Evolutionary conservation across 2,329 filamentous ascomycete species (phyloP).

Genomic region (Arthrobotrys conoides): DNA sequence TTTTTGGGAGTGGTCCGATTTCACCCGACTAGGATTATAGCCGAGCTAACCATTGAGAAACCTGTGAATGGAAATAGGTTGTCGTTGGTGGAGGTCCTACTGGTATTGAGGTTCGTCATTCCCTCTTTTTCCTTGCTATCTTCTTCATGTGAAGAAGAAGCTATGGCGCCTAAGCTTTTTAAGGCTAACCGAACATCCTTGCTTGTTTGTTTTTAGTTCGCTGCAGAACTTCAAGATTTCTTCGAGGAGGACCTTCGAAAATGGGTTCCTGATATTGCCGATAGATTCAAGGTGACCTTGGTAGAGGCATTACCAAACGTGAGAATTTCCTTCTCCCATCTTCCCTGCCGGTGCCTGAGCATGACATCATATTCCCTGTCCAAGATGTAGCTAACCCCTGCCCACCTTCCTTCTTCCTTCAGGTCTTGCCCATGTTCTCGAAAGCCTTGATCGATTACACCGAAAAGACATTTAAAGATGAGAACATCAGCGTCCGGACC

Average conservation of each 20-base stretch:
- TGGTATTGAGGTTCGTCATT: slow-evolving; percentile 60
- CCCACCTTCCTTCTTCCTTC: slow-evolving; percentile 1
- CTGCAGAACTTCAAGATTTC: slow-evolving; percentile 97
- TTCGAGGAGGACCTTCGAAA: slow-evolving; percentile 99
- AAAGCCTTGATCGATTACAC: slow-evolving; percentile 99
- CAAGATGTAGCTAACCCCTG: slow-evolving; percentile 36
- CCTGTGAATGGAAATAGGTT: slow-evolving; percentile 61
- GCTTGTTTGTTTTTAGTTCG: slow-evolving; percentile 75
- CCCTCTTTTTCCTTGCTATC: slow-evolving; percentile 4
- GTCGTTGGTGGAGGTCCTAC: slow-evolving; percentile 65
- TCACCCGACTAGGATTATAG: slow-evolving; percentile 43
- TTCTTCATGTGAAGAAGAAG: slow-evolving; percentile 29
- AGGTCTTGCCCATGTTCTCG: slow-evolving; percentile 93
- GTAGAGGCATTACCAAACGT: slow-evolving; percentile 96
- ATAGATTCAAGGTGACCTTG: slow-evolving; percentile 96
- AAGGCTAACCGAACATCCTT: slow-evolving; percentile 53
- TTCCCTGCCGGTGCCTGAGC: background rate
- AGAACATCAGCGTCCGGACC: slow-evolving; percentile 96
- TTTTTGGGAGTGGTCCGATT: slow-evolving; percentile 33
- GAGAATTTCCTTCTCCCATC: slow-evolving; percentile 56
- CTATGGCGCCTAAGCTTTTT: slow-evolving; percentile 9
- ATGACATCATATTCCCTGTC: slow-evolving; percentile 6
- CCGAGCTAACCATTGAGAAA: slow-evolving; percentile 45
- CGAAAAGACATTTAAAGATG: slow-evolving; percentile 98
- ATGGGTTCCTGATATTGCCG: slow-evolving; percentile 94